These are phyloP conservation scores for Thielaviopsis musarum DNA, from an alignment of 2,329 filamentous ascomycete genomes.

Conservation along the genomic window DNA sequence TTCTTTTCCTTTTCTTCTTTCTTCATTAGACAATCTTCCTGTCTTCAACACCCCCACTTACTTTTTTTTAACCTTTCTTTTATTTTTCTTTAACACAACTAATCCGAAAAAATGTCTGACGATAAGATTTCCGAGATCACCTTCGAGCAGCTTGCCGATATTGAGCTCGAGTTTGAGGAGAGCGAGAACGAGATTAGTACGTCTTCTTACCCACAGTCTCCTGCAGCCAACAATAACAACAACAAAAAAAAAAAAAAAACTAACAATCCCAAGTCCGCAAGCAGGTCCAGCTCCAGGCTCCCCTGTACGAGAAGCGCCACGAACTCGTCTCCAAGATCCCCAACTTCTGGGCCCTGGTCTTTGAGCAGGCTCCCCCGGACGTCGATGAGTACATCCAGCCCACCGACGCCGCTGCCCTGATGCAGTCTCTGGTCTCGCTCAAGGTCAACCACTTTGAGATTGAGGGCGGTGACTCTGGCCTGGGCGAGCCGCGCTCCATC, in stretches of 20 bases:
- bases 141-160: slow-evolving; percentile 61
- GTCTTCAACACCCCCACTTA: neutral
- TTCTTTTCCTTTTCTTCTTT: slow-evolving; percentile 8
- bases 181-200: slow-evolving; percentile 68
- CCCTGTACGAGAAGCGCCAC: slow-evolving; percentile 62
- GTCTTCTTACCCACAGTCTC: slow-evolving; percentile 19
- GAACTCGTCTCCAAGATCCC: slow-evolving; percentile 55
- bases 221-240: neutral
- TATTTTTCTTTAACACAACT: neutral
- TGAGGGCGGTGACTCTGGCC: slow-evolving; percentile 29
- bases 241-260: neutral
- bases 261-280: slow-evolving; percentile 44
- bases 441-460: slow-evolving; percentile 71
- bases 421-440: slow-evolving; percentile 48
- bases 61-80: slow-evolving; percentile 1
- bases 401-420: slow-evolving; percentile 57
- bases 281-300: slow-evolving; percentile 48
- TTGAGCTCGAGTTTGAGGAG: slow-evolving; percentile 74
- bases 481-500: slow-evolving; percentile 67
- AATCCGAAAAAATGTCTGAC: slow-evolving; percentile 18
- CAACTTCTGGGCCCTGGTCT: slow-evolving; percentile 88
- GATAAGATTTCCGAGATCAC: slow-evolving; percentile 25
- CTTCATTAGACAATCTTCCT: neutral
- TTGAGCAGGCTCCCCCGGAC: slow-evolving; percentile 72
- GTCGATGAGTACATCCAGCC: slow-evolving; percentile 81